These are phyloP conservation scores for Peribolospora kevripleyi DNA, from an alignment of 768 basidiomycete genomes.

Conservation along the genomic window DNA sequence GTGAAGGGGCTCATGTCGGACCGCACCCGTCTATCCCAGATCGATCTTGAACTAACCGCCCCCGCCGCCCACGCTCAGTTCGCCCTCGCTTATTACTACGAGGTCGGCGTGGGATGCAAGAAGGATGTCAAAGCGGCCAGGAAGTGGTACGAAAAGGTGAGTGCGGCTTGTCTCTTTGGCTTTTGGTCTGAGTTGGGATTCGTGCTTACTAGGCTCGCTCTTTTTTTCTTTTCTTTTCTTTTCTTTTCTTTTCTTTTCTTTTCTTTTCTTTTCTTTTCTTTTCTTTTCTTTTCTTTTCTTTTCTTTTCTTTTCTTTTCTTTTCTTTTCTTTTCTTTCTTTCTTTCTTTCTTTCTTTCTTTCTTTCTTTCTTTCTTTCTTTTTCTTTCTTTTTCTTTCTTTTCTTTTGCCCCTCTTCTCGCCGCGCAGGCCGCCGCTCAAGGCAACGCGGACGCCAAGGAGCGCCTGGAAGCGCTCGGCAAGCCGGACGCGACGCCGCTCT, in stretches of 20 bases:
- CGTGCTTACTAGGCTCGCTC: not conserved
- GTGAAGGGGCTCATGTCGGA: no score
- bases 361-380: no score
- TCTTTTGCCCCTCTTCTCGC: not conserved
- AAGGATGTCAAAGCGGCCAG: constrained; percentile 30
- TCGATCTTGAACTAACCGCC: constrained; percentile 21
- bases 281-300: no score
- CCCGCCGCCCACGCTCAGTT: constrained; percentile 94
- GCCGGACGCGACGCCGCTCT: constrained; percentile 34
- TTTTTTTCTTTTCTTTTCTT: not conserved
- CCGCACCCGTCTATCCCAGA: not conserved
- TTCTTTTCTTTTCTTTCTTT: not conserved
- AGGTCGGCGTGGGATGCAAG: constrained; percentile 63
- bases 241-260: no score
- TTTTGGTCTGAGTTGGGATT: no score
- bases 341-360: no score
- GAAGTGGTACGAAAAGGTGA: constrained; percentile 50
- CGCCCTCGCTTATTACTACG: constrained; percentile 84
- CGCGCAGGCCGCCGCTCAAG: constrained; percentile 42
- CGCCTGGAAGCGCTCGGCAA: constrained; percentile 45
- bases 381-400: constrained; percentile 2
- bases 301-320: constrained; percentile 1
- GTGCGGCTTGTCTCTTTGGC: constrained; percentile 9
- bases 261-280: no score
- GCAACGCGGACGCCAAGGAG: constrained; percentile 53